Base-by-base conservation (phyloP, 495 filamentous ascomycete species). In the Lasiosphaeriaceae sp. region DNA sequence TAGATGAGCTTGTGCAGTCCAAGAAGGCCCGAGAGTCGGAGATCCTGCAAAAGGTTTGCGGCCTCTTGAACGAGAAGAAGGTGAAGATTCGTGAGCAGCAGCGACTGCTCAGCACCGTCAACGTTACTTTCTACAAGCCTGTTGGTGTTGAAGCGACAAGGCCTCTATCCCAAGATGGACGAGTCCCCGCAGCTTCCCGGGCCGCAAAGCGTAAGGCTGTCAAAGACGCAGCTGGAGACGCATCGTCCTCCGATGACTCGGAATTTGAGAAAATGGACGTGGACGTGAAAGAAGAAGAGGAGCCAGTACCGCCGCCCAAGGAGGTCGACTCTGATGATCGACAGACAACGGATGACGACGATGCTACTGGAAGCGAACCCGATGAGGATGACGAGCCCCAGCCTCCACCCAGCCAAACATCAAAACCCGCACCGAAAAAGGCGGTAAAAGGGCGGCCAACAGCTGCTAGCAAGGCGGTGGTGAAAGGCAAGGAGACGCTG, bases 21-120 rank as follows among this genome's bases (percentile, higher is more conserved):
- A 90, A 90, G 60, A 73, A 71, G 43, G 82, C 83, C 17, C 81
- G 90, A 54, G 90, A 96, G 64, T 76, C 80, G 17, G 81, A 85
- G 50, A 68, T 95, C 5, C 71, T 95, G 2, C 77, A 82, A 37
- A 91, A 89, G 65, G 90, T 91, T 54, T 79, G 79, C 34, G 76
- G 80, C 19, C 69, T 95, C 2, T 70, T 96, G 0, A 96, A 96
- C 60, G 85, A 86, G 62, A 96, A 96, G 72, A 96, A 96, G 70
- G 75, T 89, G n/a, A 95, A 94, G 71, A 93, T 96, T 21, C 76
- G 90, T 26, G 87, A 93, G 58, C 89, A 94, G 66, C 86, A 90
- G 58, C 79, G 86, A 19, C 62, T 92, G 9, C 68, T 94, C 5
- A 80, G 77, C 16, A 74, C 77, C n/a, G 81, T 83, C 7, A 83